phyloP scores from a whole-genome alignment of 2,329 filamentous ascomycete genomes.

The Stagonosporopsis vannaccii region DNA sequence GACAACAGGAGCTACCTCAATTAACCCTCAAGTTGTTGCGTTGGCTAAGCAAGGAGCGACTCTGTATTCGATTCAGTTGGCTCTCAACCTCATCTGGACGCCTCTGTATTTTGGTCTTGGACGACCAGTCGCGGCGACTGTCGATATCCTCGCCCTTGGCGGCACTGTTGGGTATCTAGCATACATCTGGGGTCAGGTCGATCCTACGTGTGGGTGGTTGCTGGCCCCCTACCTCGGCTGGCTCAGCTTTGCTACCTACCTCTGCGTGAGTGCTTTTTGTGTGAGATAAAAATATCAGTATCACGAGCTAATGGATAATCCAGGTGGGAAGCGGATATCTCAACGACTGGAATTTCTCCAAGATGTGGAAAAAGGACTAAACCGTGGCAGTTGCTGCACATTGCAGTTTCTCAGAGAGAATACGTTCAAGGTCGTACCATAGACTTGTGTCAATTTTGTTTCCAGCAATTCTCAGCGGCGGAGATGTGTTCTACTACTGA shows the following conservation, averaged over 20 bases:
- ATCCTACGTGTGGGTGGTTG: constrained; percentile 74
- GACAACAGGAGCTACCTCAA: constrained; percentile 66
- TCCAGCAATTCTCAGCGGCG: neutral
- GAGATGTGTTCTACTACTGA: neutral
- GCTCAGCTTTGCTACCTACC: constrained; percentile 86
- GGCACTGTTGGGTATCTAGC: constrained; percentile 73
- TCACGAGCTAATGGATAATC: constrained; percentile 17
- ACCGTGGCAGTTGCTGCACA: too few relatives aligned
- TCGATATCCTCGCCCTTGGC: constrained; percentile 77
- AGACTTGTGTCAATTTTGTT: neutral
- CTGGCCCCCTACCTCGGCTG: constrained; percentile 85
- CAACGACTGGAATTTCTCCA: constrained; percentile 52
- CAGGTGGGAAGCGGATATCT: constrained; percentile 49
- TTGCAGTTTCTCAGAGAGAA: neutral
- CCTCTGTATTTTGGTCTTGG: constrained; percentile 87
- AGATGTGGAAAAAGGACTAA: constrained; percentile 35
- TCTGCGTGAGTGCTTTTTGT: constrained; percentile 62
- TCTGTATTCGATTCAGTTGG: constrained; percentile 86
- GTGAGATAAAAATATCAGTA: neutral
- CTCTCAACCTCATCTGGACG: constrained; percentile 87
- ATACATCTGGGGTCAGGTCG: constrained; percentile 77
- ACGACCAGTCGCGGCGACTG: constrained; percentile 75
- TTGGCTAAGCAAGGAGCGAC: constrained; percentile 73
- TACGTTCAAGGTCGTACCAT: neutral
- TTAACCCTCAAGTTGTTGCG: constrained; percentile 56